Conservation (phyloP, 805 yeast genomes). For the Jamesozyma lodderae region DNA sequence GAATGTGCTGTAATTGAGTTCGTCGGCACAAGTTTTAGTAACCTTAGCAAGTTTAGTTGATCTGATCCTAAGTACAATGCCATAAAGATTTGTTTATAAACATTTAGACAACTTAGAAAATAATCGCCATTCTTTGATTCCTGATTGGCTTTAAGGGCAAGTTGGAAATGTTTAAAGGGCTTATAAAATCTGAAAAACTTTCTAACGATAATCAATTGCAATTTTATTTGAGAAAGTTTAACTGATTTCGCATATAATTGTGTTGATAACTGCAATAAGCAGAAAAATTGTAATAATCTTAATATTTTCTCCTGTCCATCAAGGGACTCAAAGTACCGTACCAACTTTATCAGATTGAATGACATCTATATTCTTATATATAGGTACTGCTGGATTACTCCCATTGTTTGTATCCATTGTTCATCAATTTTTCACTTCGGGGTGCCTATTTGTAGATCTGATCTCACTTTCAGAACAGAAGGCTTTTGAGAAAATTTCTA, state of each 20-base stretch:
- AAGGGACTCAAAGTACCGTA: conserved; percentile 55
- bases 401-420: too few relatives aligned
- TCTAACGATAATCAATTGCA: conserved; percentile 57
- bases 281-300: conserved; percentile 68
- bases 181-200: conserved; percentile 78
- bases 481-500: too few relatives aligned
- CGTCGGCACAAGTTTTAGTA: conserved; percentile 41
- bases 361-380: too few relatives aligned
- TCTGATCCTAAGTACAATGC: conserved; percentile 56
- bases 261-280: conserved; percentile 40
- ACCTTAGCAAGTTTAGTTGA: conserved; percentile 45
- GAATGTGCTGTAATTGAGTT: conserved; percentile 37
- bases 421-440: too few relatives aligned
- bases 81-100: too few relatives aligned
- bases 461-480: too few relatives aligned
- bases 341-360: too few relatives aligned
- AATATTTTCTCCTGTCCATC: conserved; percentile 76
- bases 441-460: too few relatives aligned
- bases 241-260: conserved; percentile 43
- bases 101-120: too few relatives aligned
- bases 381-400: too few relatives aligned
- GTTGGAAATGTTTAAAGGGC: conserved; percentile 61
- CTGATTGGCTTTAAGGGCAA: conserved; percentile 58
- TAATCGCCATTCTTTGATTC: too few relatives aligned
- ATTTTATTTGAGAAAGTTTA: not conserved